Conservation (phyloP, 1,284 basidiomycete species). For the Ganoderma lucidum region DNA sequence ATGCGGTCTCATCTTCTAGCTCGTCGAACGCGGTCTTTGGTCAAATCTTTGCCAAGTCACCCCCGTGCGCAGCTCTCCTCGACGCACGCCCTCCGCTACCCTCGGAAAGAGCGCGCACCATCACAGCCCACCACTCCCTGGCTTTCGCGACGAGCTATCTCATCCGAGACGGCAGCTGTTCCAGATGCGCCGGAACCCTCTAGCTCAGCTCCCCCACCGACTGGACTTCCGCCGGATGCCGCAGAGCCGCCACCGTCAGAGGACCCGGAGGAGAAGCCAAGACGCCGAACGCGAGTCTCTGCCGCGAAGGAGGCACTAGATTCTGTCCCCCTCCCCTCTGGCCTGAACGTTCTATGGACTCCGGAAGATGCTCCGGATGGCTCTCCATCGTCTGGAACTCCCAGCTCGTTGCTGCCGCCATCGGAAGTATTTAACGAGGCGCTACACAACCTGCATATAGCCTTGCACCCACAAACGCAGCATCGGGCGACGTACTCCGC, state of each 20-base stretch:
- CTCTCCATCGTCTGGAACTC: constrained; percentile 28
- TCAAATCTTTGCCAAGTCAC: constrained; percentile 47
- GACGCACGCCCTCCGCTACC: constrained; percentile 45
- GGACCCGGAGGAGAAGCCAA: constrained; percentile 53
- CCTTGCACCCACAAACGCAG: constrained; percentile 82
- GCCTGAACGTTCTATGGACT: constrained; percentile 70
- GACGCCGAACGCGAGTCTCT: constrained; percentile 45
- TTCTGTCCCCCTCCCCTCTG: constrained; percentile 57
- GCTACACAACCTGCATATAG: constrained; percentile 75
- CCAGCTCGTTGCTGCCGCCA: constrained; percentile 51
- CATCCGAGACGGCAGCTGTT: constrained; percentile 30
- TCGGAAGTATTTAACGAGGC: constrained; percentile 73
- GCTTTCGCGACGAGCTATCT: constrained; percentile 46
- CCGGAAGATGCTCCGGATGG: constrained; percentile 49
- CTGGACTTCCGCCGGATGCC: constrained; percentile 37
- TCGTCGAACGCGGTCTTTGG: constrained; percentile 57
- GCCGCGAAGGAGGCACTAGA: constrained; percentile 31
- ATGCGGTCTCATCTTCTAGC: constrained; percentile 66
- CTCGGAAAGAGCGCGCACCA: constrained; percentile 42
- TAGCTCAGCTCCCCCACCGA: constrained; percentile 40
- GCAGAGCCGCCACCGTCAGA: constrained; percentile 39
- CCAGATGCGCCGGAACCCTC: constrained; percentile 29
- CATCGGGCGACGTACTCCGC: constrained; percentile 71
- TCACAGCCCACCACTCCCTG: constrained; percentile 36
- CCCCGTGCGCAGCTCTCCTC: constrained; percentile 45